Evolutionary conservation across 768 basidiomycete species (phyloP).

Genomic region (Gloeophyllum trabeum): DNA sequence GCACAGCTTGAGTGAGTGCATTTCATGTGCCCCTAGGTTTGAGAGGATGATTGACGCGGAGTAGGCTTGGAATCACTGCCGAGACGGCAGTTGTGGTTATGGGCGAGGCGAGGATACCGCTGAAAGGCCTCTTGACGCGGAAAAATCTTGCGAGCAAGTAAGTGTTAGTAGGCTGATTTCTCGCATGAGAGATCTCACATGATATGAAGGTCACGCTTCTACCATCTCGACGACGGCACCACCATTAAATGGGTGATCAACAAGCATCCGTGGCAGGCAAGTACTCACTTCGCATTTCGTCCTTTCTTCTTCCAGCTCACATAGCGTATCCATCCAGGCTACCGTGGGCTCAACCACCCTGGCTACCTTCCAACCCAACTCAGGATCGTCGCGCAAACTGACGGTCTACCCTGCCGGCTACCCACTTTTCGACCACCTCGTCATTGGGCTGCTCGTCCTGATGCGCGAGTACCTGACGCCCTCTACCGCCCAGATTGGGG

Average conservation of each 20-base stretch:
- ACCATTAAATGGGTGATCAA: conserved; percentile 13
- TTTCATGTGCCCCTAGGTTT: not conserved
- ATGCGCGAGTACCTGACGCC: conserved; percentile 12
- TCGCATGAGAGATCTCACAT: not conserved
- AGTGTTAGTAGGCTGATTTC: too few species aligned
- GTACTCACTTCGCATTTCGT: not conserved
- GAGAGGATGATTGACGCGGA: not conserved
- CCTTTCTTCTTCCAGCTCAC: not conserved
- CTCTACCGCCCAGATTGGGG: not conserved
- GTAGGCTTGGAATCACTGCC: conserved; percentile 8
- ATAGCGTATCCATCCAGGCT: conserved; percentile 5
- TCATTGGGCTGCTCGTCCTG: conserved; percentile 11
- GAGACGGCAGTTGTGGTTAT: conserved; percentile 8
- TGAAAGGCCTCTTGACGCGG: conserved; percentile 10
- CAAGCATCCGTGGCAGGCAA: conserved; percentile 10
- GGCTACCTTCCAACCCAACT: conserved; percentile 9
- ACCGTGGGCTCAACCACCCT: conserved; percentile 7
- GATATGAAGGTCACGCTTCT: conserved; percentile 9
- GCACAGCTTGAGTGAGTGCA: conserved; percentile 13
- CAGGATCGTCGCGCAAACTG: conserved; percentile 8
- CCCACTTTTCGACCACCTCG: conserved; percentile 11
- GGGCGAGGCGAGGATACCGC: conserved; percentile 6
- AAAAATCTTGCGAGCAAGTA: conserved; percentile 8
- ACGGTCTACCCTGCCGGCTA: conserved; percentile 12
- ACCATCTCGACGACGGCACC: conserved; percentile 10